A percentile compares a stretch with the other conserved stretches of the same genome.
Conservation (phyloP, 1,284 basidiomycete species). For the Melanopsichium pennsylvanicum region DNA sequence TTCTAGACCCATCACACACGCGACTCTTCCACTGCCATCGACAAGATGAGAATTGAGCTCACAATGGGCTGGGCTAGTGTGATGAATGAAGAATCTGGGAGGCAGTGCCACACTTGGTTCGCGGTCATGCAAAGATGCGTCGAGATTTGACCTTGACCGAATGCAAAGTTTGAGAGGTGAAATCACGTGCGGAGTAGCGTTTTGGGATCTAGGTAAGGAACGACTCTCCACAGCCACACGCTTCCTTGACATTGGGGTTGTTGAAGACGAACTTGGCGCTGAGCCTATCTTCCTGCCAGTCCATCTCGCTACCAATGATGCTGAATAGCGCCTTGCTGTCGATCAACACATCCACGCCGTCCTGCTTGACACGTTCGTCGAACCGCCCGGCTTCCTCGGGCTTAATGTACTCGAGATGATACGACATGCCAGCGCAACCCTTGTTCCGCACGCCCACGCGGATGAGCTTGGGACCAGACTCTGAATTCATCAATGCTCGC, state of each 20-base stretch:
- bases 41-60: no score
- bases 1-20: conserved; percentile 3
- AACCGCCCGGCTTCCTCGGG: conserved; percentile 77
- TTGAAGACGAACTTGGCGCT: conserved; percentile 87
- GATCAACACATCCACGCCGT: conserved; percentile 82
- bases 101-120: no score
- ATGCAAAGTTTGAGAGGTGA: no score
- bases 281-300: conserved; percentile 80
- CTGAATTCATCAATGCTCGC: conserved; percentile 73
- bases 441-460: conserved; percentile 96
- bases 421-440: conserved; percentile 97
- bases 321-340: conserved; percentile 97
- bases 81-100: no score
- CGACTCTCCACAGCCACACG: conserved; percentile 91
- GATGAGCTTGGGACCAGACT: conserved; percentile 83
- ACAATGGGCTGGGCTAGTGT: no score
- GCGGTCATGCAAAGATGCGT: no score
- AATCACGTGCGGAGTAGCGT: no score
- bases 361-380: conserved; percentile 88
- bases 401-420: conserved; percentile 91
- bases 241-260: conserved; percentile 77
- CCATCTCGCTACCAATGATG: conserved; percentile 98
- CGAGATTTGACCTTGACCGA: no score
- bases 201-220: conserved; percentile 66
- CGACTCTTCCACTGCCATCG: conserved; percentile 2